These are phyloP conservation scores for Flaveria linearis DNA, from an alignment of 129 eudicot genomes.

Conservation along the genomic window DNA sequence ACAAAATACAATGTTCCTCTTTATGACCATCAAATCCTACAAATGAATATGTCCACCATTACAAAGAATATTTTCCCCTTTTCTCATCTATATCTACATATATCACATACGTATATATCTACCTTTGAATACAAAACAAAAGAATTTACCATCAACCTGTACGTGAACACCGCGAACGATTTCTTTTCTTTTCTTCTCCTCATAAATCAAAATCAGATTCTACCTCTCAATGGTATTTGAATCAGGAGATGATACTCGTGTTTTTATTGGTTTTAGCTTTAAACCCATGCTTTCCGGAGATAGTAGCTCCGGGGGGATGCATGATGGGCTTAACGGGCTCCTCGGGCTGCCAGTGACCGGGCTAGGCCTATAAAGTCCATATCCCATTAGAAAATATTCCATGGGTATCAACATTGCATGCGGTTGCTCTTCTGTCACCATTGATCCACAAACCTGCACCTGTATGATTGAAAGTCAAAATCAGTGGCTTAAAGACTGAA, in stretches of 20 bases:
- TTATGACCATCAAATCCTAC: constrained; percentile 41
- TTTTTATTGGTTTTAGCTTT: constrained; percentile 93
- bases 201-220: neutral
- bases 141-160: constrained; percentile 30
- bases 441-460: constrained; percentile 96
- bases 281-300: constrained; percentile 99
- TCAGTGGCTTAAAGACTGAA: neutral
- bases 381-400: constrained; percentile 95
- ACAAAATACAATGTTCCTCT: constrained; percentile 48
- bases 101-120: constrained; percentile 19
- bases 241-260: constrained; percentile 48
- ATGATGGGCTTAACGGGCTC: constrained; percentile 81
- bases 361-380: constrained; percentile 71
- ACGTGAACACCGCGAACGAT: constrained; percentile 13
- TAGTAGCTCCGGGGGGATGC: constrained; percentile 87
- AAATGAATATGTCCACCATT: constrained; percentile 40
- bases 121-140: constrained; percentile 25
- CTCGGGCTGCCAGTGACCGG: constrained; percentile 81
- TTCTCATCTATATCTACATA: constrained; percentile 43
- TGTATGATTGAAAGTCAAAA: constrained; percentile 27
- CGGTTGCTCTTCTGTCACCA: constrained; percentile 99
- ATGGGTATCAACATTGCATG: constrained; percentile 90
- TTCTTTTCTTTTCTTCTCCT: neutral
- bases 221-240: constrained; percentile 19
- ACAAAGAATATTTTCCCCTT: constrained; percentile 33